A percentile compares a stretch with the other conserved stretches of the same genome.
phyloP scores from a whole-genome alignment of 2,329 filamentous ascomycete species.

The Cryphonectria japonica region DNA sequence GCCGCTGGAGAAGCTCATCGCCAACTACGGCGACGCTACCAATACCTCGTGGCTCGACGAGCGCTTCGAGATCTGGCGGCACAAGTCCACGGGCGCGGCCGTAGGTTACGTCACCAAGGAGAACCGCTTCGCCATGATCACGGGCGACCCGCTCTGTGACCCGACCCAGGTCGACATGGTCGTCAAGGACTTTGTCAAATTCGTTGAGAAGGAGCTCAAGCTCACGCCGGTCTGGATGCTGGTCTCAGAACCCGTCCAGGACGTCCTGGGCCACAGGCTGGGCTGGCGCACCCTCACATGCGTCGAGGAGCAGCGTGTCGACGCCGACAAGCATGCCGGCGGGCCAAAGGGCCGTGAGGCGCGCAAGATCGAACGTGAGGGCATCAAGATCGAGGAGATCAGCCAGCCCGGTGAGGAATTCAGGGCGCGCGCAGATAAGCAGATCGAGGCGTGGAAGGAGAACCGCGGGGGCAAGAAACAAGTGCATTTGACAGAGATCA shows the following conservation, averaged over 20 bases:
- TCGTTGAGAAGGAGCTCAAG: conserved; percentile 68
- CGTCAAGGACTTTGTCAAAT: conserved; percentile 74
- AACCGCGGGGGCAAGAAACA: conserved; percentile 76
- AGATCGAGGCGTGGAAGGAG: conserved; percentile 78
- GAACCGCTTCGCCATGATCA: conserved; percentile 77
- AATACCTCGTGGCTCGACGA: conserved; percentile 95
- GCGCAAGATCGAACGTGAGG: conserved; percentile 79
- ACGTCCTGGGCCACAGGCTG: conserved; percentile 76
- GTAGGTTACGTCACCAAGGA: conserved; percentile 79
- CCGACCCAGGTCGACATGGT: conserved; percentile 74
- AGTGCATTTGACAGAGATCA: conserved; percentile 87
- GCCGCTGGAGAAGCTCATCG: conserved; percentile 82
- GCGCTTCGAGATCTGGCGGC: conserved; percentile 85
- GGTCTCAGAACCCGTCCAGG: conserved; percentile 77
- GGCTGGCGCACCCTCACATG: conserved; percentile 90
- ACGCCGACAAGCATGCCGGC: conserved; percentile 72
- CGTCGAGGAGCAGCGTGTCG: conserved; percentile 85
- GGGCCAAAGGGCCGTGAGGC: conserved; percentile 57
- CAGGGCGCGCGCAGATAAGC: conserved; percentile 68
- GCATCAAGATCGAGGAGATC: conserved; percentile 78
- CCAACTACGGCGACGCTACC: conserved; percentile 92
- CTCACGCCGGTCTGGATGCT: conserved; percentile 89
- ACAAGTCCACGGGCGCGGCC: conserved; percentile 77
- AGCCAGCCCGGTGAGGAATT: conserved; percentile 61
- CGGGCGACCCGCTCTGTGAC: conserved; percentile 87